Evolutionary conservation across 768 basidiomycete genomes (phyloP).

Genomic region (Clitopilus hobsonii): DNA sequence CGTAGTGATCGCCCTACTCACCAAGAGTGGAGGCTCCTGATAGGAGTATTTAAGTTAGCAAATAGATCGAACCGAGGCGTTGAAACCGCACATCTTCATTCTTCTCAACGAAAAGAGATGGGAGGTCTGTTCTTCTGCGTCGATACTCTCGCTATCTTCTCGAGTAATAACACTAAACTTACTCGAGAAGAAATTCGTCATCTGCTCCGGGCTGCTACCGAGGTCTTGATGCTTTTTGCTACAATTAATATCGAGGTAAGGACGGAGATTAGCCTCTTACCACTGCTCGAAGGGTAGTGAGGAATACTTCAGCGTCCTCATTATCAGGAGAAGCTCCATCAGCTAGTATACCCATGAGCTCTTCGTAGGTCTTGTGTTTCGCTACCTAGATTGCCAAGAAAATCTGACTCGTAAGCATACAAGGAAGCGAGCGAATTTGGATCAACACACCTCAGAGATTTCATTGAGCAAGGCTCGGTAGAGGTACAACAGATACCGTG

Average conservation of each 20-base stretch:
- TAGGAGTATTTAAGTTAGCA: too few relatives aligned
- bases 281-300: slow-evolving; percentile 38
- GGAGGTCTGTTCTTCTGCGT: slow-evolving; percentile 36
- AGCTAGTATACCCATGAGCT: slow-evolving; percentile 41
- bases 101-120: slow-evolving; percentile 55
- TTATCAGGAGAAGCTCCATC: slow-evolving; percentile 40
- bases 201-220: slow-evolving; percentile 48
- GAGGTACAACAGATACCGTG: slow-evolving; percentile 55
- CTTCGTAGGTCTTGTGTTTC: slow-evolving; percentile 50
- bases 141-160: not conserved
- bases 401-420: not conserved
- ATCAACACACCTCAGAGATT: slow-evolving; percentile 54
- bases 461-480: slow-evolving; percentile 67
- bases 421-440: not conserved
- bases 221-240: slow-evolving; percentile 42
- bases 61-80: slow-evolving; percentile 2
- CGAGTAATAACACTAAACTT: slow-evolving; percentile 7
- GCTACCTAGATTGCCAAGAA: slow-evolving; percentile 41
- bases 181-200: slow-evolving; percentile 62
- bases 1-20: too few relatives aligned
- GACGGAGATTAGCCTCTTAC: slow-evolving; percentile 14
- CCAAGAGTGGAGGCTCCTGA: slow-evolving; percentile 30
- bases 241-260: not conserved
- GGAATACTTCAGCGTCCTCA: slow-evolving; percentile 36
- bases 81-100: slow-evolving; percentile 45